Conservation (phyloP, 805 yeast genomes). For the Clavispora vitiphila region DNA sequence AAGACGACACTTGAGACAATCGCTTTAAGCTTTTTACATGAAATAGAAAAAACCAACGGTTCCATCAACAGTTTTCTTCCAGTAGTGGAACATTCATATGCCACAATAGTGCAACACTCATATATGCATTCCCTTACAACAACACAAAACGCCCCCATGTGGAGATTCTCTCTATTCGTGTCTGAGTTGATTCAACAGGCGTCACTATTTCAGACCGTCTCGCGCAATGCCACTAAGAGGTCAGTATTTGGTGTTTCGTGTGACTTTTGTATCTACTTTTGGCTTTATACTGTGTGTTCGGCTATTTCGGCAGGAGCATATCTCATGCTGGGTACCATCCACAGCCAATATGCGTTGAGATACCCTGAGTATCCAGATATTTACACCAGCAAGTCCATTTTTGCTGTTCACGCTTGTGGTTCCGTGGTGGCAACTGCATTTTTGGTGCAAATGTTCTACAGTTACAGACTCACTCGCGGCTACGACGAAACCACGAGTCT, state of each 20-base stretch:
- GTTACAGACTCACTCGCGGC: neutral
- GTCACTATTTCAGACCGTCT: constrained; percentile 4
- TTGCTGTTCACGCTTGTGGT: neutral
- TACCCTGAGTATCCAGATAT: constrained; percentile 5
- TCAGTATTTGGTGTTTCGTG: constrained; percentile 7
- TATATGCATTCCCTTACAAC: neutral
- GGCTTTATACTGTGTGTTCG: constrained; percentile 7
- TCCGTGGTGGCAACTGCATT: neutral
- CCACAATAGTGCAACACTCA: too few relatives aligned
- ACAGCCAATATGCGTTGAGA: constrained; percentile 6
- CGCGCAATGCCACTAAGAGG: constrained; percentile 1
- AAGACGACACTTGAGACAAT: too few relatives aligned
- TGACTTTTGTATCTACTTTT: constrained; percentile 11
- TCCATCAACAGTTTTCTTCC: too few relatives aligned
- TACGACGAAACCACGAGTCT: constrained; percentile 4
- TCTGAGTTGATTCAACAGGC: constrained; percentile 6
- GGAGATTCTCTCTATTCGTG: constrained; percentile 2
- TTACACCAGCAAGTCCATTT: constrained; percentile 1
- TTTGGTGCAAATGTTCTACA: constrained; percentile 3
- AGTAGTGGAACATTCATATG: too few relatives aligned
- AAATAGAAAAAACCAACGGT: too few relatives aligned
- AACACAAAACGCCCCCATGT: neutral
- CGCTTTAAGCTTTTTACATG: too few relatives aligned
- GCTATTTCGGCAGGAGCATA: constrained; percentile 7
- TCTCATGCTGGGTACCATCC: constrained; percentile 5